A percentile compares a stretch with the other conserved stretches of the same genome.
phyloP scores from a whole-genome alignment of 2,329 filamentous ascomycete genomes.

The Penicillium sp. region DNA sequence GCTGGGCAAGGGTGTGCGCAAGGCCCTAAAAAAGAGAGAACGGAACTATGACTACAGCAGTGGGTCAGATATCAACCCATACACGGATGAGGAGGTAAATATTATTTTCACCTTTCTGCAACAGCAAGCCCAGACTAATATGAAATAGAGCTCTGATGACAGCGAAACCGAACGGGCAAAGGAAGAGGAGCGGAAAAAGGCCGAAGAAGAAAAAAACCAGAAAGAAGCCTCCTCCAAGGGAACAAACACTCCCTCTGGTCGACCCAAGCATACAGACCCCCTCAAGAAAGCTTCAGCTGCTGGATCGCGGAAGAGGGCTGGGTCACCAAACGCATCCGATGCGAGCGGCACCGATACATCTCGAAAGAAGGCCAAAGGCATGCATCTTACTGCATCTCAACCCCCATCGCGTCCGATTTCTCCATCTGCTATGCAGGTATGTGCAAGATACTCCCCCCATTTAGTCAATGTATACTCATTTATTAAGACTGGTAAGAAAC shows the following conservation, averaged over 20 bases:
- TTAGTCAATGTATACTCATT: neutral
- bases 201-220: slow-evolving; percentile 54
- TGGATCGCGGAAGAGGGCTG: slow-evolving; percentile 73
- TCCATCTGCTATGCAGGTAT: slow-evolving; percentile 58
- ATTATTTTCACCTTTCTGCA: neutral
- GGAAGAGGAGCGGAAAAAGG: slow-evolving; percentile 59
- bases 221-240: slow-evolving; percentile 68
- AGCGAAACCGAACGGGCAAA: slow-evolving; percentile 64
- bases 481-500: slow-evolving; percentile 53
- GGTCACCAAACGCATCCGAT: slow-evolving; percentile 84
- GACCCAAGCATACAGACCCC: slow-evolving; percentile 54
- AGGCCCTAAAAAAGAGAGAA: slow-evolving; percentile 79
- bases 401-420: slow-evolving; percentile 58
- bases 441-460: slow-evolving; percentile 5
- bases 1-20: slow-evolving; percentile 73
- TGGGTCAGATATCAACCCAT: slow-evolving; percentile 61
- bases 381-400: slow-evolving; percentile 47
- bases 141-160: slow-evolving; percentile 56
- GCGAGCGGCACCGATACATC: slow-evolving; percentile 88
- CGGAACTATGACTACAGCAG: slow-evolving; percentile 83
- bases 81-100: slow-evolving; percentile 53
- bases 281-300: slow-evolving; percentile 48
- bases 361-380: slow-evolving; percentile 75
- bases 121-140: slow-evolving; percentile 6
- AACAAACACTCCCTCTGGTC: slow-evolving; percentile 63